Evolutionary conservation across 1,284 basidiomycete species (phyloP), one percentile per base, ranked within the genome.

Genomic region (Rhodotorula sp.): DNA sequence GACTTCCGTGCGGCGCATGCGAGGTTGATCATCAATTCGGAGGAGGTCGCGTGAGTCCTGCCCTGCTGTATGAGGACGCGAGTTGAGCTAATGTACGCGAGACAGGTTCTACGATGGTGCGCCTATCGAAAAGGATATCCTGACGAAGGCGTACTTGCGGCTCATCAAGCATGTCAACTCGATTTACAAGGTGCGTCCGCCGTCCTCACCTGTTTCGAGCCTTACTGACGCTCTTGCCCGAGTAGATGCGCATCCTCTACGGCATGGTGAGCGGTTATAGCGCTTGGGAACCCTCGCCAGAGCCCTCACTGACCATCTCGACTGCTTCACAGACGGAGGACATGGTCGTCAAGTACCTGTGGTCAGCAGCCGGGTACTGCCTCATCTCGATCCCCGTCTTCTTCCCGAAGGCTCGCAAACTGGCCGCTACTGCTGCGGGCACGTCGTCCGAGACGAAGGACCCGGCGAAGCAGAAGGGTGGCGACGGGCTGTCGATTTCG

Each of bases 311-410:
- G 36, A 62, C 36, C 19, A 17, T 24, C 11, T 27, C 4, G n/a
- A n/a, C n/a, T n/a, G 15, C 17, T 6, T 8, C 46, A 27, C 53
- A 67, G 69, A 72, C 90, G 0, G 91, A 94, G 78, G 92, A 95
- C 82, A 92, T 91, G 75, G 89, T 95, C 15, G 92, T 94, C 83
- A 94, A 95, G 80, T 95, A 95, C 79, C 82, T 92, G 17, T 95
- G 93, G 93, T 92, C 0, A 19, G 66, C 49, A 85, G 4, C 84
- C 6, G 62, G 64, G 9, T 73, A 71, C 60, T 86, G 86, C 9
- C 84, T 96, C 36, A 95, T 95, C 78, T 91, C 91, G 7, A 89
- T 95, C 11, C 93, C 93, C 0, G 84, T 94, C 24, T 83, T 94
- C 57, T 88, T 90, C 62, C 70, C 52, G 30, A 58, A 59, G 55